A percentile compares a stretch with the other conserved stretches of the same genome.
These are phyloP conservation scores for Phoenix roebelenii DNA, from an alignment of 176 grass and related monocot species.

Conservation along the genomic window DNA sequence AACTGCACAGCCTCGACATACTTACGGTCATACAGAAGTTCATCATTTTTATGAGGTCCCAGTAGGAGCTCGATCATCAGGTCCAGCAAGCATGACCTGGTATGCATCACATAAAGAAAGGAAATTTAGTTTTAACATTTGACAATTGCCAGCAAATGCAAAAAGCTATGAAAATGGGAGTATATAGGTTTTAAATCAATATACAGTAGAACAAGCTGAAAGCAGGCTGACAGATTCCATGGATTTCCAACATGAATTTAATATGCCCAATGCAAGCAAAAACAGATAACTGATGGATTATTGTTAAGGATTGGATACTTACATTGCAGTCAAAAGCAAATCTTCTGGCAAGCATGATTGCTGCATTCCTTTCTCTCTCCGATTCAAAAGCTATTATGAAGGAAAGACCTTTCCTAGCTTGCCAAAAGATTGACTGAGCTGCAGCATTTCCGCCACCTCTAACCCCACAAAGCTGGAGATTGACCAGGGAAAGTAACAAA, in stretches of 20 bases:
- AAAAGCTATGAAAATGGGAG: too few species aligned
- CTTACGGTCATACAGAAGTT: constrained; percentile 15
- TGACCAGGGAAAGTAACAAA: constrained; percentile 11
- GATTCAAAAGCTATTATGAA: constrained; percentile 79
- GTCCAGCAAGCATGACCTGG: constrained; percentile 62
- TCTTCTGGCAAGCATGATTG: constrained; percentile 76
- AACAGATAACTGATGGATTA: not conserved
- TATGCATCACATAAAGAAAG: not conserved
- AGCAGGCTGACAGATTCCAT: too few species aligned
- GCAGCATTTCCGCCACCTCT: constrained; percentile 78
- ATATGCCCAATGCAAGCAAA: too few species aligned
- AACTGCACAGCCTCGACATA: constrained; percentile 33
- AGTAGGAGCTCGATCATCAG: constrained; percentile 37
- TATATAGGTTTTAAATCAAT: too few species aligned
- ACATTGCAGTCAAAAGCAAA: constrained; percentile 86
- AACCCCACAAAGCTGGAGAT: constrained; percentile 68
- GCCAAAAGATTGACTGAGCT: constrained; percentile 69
- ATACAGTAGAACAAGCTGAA: too few species aligned
- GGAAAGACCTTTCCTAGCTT: constrained; percentile 50
- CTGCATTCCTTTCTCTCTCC: constrained; percentile 84
- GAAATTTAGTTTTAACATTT: too few species aligned
- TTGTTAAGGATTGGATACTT: constrained; percentile 11
- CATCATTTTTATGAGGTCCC: constrained; percentile 20
- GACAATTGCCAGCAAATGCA: too few species aligned
- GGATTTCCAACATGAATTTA: too few species aligned